These are phyloP conservation scores for Cutaneotrichosporon sp. DNA, from an alignment of 1,284 basidiomycete genomes.

Conservation along the genomic window DNA sequence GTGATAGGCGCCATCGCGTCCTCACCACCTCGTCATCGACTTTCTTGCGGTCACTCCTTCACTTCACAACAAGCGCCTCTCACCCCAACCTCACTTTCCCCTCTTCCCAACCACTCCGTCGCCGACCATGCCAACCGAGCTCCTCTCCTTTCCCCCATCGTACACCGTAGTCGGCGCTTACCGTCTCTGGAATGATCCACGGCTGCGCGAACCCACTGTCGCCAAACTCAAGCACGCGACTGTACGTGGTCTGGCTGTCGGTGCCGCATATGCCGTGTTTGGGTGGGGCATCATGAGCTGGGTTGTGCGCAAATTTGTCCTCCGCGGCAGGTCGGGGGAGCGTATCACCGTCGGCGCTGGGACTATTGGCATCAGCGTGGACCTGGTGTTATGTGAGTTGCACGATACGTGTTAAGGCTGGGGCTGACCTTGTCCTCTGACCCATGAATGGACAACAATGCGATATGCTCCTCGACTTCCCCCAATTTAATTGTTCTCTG, in stretches of 20 bases:
- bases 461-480: too few relatives aligned
- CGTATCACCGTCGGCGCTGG: constrained; percentile 31
- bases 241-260: constrained; percentile 39
- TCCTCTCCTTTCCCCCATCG: constrained; percentile 43
- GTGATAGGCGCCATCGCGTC: too few relatives aligned
- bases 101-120: neutral
- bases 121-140: constrained; percentile 43
- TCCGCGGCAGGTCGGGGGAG: constrained; percentile 23
- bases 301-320: constrained; percentile 39
- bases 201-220: constrained; percentile 39
- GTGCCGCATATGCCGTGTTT: constrained; percentile 33
- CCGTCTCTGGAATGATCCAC: constrained; percentile 41
- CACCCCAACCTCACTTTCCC: neutral
- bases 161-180: constrained; percentile 45
- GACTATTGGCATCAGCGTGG: constrained; percentile 23
- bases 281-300: constrained; percentile 41
- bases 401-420: too few relatives aligned
- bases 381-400: constrained; percentile 41
- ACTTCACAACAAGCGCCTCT: too few relatives aligned
- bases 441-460: too few relatives aligned
- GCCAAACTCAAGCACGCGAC: constrained; percentile 48
- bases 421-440: too few relatives aligned
- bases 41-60: neutral
- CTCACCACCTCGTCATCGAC: too few relatives aligned
- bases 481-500: too few relatives aligned